Evolutionary conservation across 108 stramenopile species (phyloP).

Genomic region (Schizochytrium sp.): DNA sequence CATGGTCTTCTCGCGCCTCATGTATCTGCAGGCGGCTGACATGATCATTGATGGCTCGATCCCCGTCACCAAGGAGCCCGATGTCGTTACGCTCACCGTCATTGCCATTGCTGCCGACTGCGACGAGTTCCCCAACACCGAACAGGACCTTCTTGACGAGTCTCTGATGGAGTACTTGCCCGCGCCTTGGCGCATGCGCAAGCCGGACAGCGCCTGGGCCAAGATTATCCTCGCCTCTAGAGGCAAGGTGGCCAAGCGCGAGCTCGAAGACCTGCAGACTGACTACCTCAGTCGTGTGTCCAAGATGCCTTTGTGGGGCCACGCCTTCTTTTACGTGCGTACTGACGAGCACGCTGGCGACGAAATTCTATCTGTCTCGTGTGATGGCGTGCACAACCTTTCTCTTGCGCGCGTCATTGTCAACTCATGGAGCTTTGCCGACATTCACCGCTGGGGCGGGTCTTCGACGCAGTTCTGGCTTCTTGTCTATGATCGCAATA

Average conservation of each 20-base stretch:
- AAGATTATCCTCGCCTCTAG: conserved; percentile 23
- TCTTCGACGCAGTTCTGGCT: conserved; percentile 46
- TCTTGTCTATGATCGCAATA: conserved; percentile 39
- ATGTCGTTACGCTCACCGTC: conserved; percentile 37
- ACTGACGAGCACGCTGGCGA: conserved; percentile 33
- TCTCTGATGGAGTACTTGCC: conserved; percentile 43
- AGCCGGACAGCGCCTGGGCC: conserved; percentile 43
- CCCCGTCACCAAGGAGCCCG: conserved; percentile 31
- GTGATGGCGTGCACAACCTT: conserved; percentile 40
- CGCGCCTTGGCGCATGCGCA: conserved; percentile 33
- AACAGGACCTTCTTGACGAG: conserved; percentile 21
- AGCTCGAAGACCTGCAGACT: conserved; percentile 37
- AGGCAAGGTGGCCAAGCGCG: conserved; percentile 31
- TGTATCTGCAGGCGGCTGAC: conserved; percentile 60
- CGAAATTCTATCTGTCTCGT: conserved; percentile 43
- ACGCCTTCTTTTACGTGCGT: conserved; percentile 49
- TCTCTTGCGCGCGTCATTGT: conserved; percentile 10
- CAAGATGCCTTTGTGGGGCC: conserved; percentile 40
- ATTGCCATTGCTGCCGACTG: conserved; percentile 48
- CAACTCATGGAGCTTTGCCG: conserved; percentile 47
- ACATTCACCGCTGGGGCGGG: conserved; percentile 57
- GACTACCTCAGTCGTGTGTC: conserved; percentile 29
- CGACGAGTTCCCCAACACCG: conserved; percentile 34
- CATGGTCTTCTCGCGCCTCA: conserved; percentile 39
- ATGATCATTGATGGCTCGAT: conserved; percentile 46